These are phyloP conservation scores for Leccinum subtestaceum DNA, from an alignment of 768 basidiomycete genomes.

Conservation along the genomic window DNA sequence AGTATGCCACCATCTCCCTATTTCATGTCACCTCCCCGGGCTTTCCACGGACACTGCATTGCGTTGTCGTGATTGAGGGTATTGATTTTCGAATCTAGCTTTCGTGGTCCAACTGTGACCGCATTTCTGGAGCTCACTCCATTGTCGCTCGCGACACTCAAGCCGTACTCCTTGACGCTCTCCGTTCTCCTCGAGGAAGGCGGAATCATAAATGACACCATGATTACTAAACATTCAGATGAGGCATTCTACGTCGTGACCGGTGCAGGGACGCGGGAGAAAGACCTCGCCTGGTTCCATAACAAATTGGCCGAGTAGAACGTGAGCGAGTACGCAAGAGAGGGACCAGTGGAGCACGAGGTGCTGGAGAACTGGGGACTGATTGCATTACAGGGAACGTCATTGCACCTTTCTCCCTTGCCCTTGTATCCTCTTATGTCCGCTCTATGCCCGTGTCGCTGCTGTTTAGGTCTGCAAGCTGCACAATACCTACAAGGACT, in stretches of 20 bases:
- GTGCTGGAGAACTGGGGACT: constrained; percentile 83
- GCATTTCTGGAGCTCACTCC: constrained; percentile 90
- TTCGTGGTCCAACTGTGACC: constrained; percentile 74
- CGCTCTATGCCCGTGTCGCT: not conserved
- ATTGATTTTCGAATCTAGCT: constrained; percentile 41
- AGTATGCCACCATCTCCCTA: constrained; percentile 43
- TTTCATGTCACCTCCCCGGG: not conserved
- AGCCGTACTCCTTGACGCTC: constrained; percentile 76
- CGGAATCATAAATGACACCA: constrained; percentile 94
- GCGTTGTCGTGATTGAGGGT: not conserved
- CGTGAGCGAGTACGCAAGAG: constrained; percentile 41
- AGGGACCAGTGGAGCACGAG: constrained; percentile 74
- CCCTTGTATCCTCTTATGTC: not conserved
- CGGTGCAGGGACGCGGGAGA: constrained; percentile 83
- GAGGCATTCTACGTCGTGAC: constrained; percentile 93
- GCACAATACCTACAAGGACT: constrained; percentile 75
- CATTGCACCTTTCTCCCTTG: not conserved
- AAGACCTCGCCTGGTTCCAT: constrained; percentile 78
- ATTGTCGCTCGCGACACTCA: constrained; percentile 67
- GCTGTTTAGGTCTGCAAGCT: constrained; percentile 67
- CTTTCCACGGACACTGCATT: not conserved
- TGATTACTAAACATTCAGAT: constrained; percentile 81
- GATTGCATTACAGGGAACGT: constrained; percentile 82
- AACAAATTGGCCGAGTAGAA: constrained; percentile 79
- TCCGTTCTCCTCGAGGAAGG: constrained; percentile 83